phyloP scores from a whole-genome alignment of 2,329 filamentous ascomycete genomes.

The Aureobasidium sp. region DNA sequence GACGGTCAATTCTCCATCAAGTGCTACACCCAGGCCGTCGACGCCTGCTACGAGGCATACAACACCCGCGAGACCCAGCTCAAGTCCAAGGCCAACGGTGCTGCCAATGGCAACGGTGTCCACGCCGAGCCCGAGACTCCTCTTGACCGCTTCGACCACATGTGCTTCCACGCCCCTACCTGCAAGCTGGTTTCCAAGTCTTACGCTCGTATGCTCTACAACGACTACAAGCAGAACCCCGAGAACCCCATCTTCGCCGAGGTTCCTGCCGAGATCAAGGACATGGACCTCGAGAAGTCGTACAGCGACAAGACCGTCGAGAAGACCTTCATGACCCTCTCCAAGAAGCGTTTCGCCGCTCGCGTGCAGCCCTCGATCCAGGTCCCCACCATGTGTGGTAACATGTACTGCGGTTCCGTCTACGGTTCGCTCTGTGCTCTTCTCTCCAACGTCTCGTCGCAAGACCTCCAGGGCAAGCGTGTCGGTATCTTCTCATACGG shows the following conservation, averaged over 20 bases:
- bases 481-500: conserved; percentile 46
- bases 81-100: conserved; percentile 35
- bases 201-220: conserved; percentile 45
- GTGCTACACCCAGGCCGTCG: conserved; percentile 46
- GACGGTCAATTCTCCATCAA: conserved; percentile 46
- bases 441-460: conserved; percentile 38
- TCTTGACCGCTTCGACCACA: conserved; percentile 47
- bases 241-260: conserved; percentile 42
- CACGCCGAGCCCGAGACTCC: conserved; percentile 35
- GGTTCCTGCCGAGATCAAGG: conserved; percentile 41
- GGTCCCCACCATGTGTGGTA: conserved; percentile 46
- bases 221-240: conserved; percentile 42
- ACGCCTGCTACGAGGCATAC: conserved; percentile 47
- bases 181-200: conserved; percentile 49
- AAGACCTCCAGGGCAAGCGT: conserved; percentile 42
- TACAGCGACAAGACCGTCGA: conserved; percentile 45
- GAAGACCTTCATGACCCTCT: conserved; percentile 45
- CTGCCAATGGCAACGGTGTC: conserved; percentile 35
- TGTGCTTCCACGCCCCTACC: conserved; percentile 47
- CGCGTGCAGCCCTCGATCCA: conserved; percentile 43
- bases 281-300: conserved; percentile 39
- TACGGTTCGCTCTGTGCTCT: conserved; percentile 43
- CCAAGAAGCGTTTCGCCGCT: conserved; percentile 44
- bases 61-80: conserved; percentile 41
- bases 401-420: conserved; percentile 48